Evolutionary conservation across 2,329 filamentous ascomycete species (phyloP).

Genomic region (Cercospora canescens): DNA sequence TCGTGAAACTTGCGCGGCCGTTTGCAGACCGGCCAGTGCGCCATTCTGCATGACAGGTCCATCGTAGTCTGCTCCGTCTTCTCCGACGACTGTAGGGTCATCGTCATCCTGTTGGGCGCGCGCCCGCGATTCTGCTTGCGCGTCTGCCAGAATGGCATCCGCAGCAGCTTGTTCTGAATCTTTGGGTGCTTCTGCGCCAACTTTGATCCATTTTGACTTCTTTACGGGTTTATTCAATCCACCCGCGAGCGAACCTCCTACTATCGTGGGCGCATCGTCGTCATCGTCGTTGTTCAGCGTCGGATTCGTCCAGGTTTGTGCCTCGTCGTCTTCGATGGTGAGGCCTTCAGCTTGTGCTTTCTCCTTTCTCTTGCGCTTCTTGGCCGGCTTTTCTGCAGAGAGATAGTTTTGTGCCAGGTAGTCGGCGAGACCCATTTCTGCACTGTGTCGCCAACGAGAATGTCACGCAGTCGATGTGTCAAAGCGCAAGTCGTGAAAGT

Average conservation of each 20-base stretch:
- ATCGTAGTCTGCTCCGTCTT: conserved; percentile 50
- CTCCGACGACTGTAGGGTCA: conserved; percentile 53
- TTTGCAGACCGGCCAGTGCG: conserved; percentile 83
- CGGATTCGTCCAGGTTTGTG: conserved; percentile 51
- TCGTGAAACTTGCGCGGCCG: conserved; percentile 68
- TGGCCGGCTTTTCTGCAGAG: conserved; percentile 61
- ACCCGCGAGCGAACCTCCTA: conserved; percentile 57
- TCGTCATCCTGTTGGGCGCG: conserved; percentile 37
- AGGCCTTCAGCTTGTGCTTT: conserved; percentile 43
- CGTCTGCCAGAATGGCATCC: conserved; percentile 40
- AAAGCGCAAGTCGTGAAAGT: background rate
- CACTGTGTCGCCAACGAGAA: background rate
- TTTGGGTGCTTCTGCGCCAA: conserved; percentile 56
- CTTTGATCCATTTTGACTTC: conserved; percentile 78
- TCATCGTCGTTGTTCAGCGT: conserved; percentile 53
- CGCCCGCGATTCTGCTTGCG: conserved; percentile 33
- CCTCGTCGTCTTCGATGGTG: conserved; percentile 55
- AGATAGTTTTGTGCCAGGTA: conserved; percentile 94
- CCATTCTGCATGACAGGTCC: conserved; percentile 79
- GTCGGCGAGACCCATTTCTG: conserved; percentile 66
- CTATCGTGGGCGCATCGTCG: conserved; percentile 52
- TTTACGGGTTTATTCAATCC: conserved; percentile 55
- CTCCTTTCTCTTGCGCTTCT: conserved; percentile 55
- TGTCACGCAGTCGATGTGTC: background rate
- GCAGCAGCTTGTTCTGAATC: conserved; percentile 64